phyloP scores from a whole-genome alignment of 202 grass and related monocot genomes.

The Zoysia matrella region DNA sequence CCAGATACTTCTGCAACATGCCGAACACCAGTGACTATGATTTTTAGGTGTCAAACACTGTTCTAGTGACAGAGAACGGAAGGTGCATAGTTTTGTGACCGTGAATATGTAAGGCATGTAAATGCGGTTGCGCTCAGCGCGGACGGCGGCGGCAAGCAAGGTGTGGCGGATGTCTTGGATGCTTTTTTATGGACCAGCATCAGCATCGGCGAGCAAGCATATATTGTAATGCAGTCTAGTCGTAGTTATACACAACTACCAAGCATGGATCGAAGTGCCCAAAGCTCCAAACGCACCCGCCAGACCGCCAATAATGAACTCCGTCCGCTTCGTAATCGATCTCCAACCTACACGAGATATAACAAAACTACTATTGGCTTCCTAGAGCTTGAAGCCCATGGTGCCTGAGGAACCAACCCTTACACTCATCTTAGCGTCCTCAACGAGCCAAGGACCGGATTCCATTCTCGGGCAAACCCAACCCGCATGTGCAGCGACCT shows the following conservation, averaged over 20 bases:
- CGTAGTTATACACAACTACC: too few species aligned
- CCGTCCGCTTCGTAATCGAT: background rate
- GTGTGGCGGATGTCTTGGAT: conserved; percentile 38
- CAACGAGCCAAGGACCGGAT: too few species aligned
- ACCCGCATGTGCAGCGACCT: conserved; percentile 10
- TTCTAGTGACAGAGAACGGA: too few species aligned
- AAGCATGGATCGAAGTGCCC: background rate
- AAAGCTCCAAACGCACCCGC: conserved; percentile 10
- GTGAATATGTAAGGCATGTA: background rate
- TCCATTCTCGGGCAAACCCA: background rate
- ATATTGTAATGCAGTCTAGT: background rate
- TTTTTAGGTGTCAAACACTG: too few species aligned
- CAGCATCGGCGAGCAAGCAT: background rate
- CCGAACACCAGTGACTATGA: too few species aligned
- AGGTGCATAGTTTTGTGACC: background rate
- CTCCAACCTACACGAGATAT: background rate
- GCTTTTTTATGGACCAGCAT: conserved; percentile 13
- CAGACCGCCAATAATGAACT: background rate
- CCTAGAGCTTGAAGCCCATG: background rate
- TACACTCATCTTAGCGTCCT: conserved; percentile 10
- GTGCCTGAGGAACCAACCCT: background rate
- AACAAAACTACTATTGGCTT: background rate
- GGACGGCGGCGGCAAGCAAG: conserved; percentile 44
- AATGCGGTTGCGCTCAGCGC: conserved; percentile 24
- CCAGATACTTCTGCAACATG: too few species aligned